Conservation (phyloP, 1,284 basidiomycete genomes). For the Cystobasidium sp. region DNA sequence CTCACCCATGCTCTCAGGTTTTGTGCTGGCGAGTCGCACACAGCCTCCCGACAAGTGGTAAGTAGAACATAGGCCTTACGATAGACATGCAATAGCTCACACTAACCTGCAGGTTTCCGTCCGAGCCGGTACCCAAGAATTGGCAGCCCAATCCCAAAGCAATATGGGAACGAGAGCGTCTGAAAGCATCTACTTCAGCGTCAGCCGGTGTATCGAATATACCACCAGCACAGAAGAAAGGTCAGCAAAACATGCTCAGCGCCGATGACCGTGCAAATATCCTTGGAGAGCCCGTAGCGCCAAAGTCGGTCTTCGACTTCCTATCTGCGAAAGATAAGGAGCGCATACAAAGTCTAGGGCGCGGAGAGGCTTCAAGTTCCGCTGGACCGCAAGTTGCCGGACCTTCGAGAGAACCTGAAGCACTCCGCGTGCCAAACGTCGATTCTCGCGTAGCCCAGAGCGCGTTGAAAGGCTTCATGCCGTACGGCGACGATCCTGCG, state of each 20-base stretch:
- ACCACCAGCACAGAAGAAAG: conserved; percentile 41
- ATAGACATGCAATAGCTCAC: conserved; percentile 2
- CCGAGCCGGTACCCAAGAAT: conserved; percentile 75
- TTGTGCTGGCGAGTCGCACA: conserved; percentile 70
- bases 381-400: conserved; percentile 32
- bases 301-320: conserved; percentile 76
- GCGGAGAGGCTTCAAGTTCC: not conserved
- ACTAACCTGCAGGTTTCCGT: conserved; percentile 67
- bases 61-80: conserved; percentile 49
- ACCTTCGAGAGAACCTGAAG: conserved; percentile 54
- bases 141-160: conserved; percentile 83
- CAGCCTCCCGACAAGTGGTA: conserved; percentile 75
- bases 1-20: conserved; percentile 72
- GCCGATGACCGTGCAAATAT: conserved; percentile 76
- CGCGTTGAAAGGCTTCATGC: conserved; percentile 85
- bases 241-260: conserved; percentile 58
- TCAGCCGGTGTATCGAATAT: conserved; percentile 39
- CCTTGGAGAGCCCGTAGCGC: conserved; percentile 70
- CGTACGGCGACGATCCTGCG: conserved; percentile 74
- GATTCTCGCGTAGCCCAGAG: conserved; percentile 80
- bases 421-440: conserved; percentile 66
- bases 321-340: conserved; percentile 88
- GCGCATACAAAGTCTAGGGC: conserved; percentile 68
- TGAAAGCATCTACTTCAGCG: conserved; percentile 56
- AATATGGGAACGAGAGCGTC: conserved; percentile 68